Base-by-base conservation (phyloP, 2,329 filamentous ascomycete genomes). In the Pyrenochaeta sp. region DNA sequence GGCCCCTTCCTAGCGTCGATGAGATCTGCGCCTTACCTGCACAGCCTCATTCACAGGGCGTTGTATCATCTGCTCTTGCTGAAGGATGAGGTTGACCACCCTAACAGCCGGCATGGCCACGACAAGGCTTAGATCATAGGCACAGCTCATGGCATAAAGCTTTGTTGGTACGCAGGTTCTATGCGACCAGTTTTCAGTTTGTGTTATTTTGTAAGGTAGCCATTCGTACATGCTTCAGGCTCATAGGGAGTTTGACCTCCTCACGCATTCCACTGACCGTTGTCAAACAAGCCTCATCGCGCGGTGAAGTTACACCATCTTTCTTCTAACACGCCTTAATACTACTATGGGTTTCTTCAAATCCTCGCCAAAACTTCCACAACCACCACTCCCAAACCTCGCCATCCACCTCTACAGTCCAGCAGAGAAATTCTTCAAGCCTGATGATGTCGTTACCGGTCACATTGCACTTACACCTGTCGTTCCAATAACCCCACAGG, bases 391-490 rank as follows among this genome's bases (percentile, higher is more conserved):
- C 0, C 68, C 69, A 6, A 32, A 45, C 15, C 15, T 71, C n/a
- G 32, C 46, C 4, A 50, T 71, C 10, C 53, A 65, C n/a, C 58
- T 72, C 22, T 25, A 56, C 39, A 32, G n/a, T 7, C 44, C 58
- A 1, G 24, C 52, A 32, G 64, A 71, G 12, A 59, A 52, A 19
- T 54, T 72, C 12, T 68, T 62, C 57, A 61, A 59, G 28, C 70
- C 68, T 5, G 61, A 68, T 30, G 64, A 72, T 22, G 51, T 52
- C 1, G 58, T 72, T 12, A 56, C 52, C 2, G 70, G 70, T 2
- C 48, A 62, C 24, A 37, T 73, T 13, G 47, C 50, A 13, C 36
- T 73, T 27, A 53, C 44, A 5, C 62, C 65, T 4, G 51, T 61
- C 10, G 48, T 55, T 2, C 54, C 58, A 1, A 59, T 70, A 6